A percentile compares a stretch with the other conserved stretches of the same genome.
Evolutionary conservation across 371 early-diverging fungal species (phyloP).

Genomic region (Rhizopus arrhizus): DNA sequence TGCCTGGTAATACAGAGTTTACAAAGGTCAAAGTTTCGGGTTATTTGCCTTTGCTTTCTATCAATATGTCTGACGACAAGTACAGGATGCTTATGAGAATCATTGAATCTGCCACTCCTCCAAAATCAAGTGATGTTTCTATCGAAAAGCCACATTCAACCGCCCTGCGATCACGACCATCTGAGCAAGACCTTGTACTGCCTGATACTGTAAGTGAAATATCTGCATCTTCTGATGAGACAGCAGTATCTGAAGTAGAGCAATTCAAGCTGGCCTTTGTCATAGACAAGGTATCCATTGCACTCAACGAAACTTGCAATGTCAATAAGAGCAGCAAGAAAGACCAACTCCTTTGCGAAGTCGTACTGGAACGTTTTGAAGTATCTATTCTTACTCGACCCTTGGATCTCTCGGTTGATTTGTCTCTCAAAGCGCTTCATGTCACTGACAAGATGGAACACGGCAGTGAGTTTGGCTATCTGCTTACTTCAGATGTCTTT

Average conservation of each 20-base stretch:
- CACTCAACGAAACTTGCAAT: constrained; percentile 54
- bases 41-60: constrained; percentile 69
- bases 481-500: constrained; percentile 62
- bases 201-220: constrained; percentile 25
- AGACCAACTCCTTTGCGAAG: constrained; percentile 54
- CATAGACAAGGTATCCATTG: constrained; percentile 71
- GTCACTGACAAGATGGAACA: constrained; percentile 63
- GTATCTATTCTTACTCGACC: constrained; percentile 62
- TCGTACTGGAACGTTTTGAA: constrained; percentile 58
- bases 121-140: constrained; percentile 27
- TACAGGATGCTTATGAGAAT: constrained; percentile 80
- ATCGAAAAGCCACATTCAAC: neutral
- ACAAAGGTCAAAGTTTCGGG: constrained; percentile 73
- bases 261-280: constrained; percentile 71
- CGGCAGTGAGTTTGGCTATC: constrained; percentile 59
- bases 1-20: constrained; percentile 68
- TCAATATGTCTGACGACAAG: constrained; percentile 81
- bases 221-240: constrained; percentile 17
- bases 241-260: constrained; percentile 44
- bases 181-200: constrained; percentile 17
- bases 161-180: neutral
- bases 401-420: constrained; percentile 58
- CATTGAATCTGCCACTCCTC: constrained; percentile 63
- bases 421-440: constrained; percentile 63
- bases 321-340: constrained; percentile 22